phyloP scores from a whole-genome alignment of 768 basidiomycete species.

The Leccinum disarticulatum region DNA sequence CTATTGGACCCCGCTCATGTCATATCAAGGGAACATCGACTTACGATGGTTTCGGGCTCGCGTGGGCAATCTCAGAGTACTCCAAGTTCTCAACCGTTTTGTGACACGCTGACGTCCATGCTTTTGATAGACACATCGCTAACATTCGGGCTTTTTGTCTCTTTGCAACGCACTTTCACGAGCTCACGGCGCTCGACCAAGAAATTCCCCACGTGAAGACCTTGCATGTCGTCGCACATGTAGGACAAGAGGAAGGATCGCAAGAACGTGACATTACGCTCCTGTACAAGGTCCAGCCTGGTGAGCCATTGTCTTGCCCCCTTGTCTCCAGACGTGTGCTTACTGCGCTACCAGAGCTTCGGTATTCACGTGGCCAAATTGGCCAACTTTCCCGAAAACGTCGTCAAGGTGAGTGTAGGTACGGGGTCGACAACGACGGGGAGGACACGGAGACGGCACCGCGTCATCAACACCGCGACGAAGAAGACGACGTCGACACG shows the following conservation, averaged over 20 bases:
- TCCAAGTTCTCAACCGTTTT: constrained; percentile 22
- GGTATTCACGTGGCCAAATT: constrained; percentile 97
- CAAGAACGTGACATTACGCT: constrained; percentile 78
- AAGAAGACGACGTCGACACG: no score
- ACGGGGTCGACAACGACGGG: no score
- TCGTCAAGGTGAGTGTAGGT: constrained; percentile 73
- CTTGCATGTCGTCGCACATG: constrained; percentile 93
- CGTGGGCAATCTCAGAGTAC: constrained; percentile 98
- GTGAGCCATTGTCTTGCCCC: constrained; percentile 40
- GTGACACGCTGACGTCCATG: not conserved
- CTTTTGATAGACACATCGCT: constrained; percentile 74
- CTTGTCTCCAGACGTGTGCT: not conserved
- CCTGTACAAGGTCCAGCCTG: constrained; percentile 73
- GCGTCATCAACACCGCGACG: no score
- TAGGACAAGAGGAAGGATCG: constrained; percentile 48
- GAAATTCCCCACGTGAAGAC: constrained; percentile 88
- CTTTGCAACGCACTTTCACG: constrained; percentile 98
- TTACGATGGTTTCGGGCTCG: constrained; percentile 95
- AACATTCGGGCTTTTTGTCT: constrained; percentile 91
- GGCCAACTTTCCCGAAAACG: constrained; percentile 96
- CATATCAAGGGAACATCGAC: constrained; percentile 77
- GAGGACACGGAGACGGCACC: no score
- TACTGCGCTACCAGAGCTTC: constrained; percentile 82
- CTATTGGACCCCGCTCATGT: constrained; percentile 1
- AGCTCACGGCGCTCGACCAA: constrained; percentile 89